These are phyloP conservation scores for Synchytrium microbalum DNA, from an alignment of 371 early-diverging fungal genomes.

Conservation along the genomic window DNA sequence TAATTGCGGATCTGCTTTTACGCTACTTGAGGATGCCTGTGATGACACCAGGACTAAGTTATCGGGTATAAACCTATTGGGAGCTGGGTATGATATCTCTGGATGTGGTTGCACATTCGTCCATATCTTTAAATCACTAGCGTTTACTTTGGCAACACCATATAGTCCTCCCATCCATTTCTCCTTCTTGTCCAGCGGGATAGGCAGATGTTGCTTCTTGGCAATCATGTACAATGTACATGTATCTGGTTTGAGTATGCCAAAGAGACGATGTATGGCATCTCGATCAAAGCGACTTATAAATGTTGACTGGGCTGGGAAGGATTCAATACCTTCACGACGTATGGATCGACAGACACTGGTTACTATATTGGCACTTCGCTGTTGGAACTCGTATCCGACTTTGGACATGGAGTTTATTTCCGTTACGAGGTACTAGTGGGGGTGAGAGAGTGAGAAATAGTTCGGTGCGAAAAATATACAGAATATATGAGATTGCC, in stretches of 20 bases:
- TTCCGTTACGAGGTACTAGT: slow-evolving; percentile 22
- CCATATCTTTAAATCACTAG: neutral
- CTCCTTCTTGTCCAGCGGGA: slow-evolving; percentile 15
- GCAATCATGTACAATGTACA: slow-evolving; percentile 16
- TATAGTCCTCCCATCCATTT: slow-evolving; percentile 33
- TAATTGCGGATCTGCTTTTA: neutral
- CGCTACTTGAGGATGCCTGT: neutral
- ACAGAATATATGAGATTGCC: too few species aligned
- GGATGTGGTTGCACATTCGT: neutral
- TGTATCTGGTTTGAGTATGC: slow-evolving; percentile 10
- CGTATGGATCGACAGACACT: slow-evolving; percentile 15
- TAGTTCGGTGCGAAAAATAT: neutral
- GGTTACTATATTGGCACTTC: slow-evolving; percentile 13
- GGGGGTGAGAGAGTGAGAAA: neutral
- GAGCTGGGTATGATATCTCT: slow-evolving; percentile 16
- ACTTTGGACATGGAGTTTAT: slow-evolving; percentile 19
- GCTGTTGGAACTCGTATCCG: slow-evolving; percentile 27
- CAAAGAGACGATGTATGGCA: slow-evolving; percentile 9
- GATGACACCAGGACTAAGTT: slow-evolving; percentile 12
- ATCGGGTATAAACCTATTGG: slow-evolving; percentile 22
- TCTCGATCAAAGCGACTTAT: slow-evolving; percentile 16
- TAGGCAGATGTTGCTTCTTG: neutral
- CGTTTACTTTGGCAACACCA: slow-evolving; percentile 5
- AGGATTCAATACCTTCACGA: slow-evolving; percentile 23
- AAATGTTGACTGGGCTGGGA: slow-evolving; percentile 18